These are phyloP conservation scores for Capsicum pubescens DNA, from an alignment of 257 asterid genomes.

Conservation along the genomic window DNA sequence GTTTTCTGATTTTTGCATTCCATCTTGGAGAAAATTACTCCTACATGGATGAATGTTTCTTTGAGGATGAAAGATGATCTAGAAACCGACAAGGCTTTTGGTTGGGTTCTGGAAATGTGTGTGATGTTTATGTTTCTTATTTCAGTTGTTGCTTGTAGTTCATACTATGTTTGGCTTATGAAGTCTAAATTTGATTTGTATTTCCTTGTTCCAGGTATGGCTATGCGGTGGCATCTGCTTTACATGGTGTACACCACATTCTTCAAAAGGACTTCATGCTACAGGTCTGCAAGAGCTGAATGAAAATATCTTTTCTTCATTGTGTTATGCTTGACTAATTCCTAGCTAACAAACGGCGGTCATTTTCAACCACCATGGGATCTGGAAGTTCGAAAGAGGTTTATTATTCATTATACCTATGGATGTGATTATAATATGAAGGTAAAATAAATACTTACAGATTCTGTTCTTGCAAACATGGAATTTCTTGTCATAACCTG, in stretches of 20 bases:
- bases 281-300: conserved; percentile 59
- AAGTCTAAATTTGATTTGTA: conserved; percentile 28
- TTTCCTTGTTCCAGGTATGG: conserved; percentile 67
- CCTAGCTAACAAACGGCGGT: background rate
- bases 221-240: conserved; percentile 96
- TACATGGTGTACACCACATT: conserved; percentile 86
- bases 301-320: conserved; percentile 24
- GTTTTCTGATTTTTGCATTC: conserved; percentile 52
- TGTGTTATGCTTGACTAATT: background rate
- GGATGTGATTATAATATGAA: conserved; percentile 96
- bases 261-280: conserved; percentile 94
- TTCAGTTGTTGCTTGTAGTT: background rate
- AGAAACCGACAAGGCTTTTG: conserved; percentile 93
- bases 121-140: conserved; percentile 36
- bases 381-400: conserved; percentile 66
- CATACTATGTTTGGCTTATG: conserved; percentile 13
- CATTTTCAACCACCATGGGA: conserved; percentile 90
- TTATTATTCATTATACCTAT: conserved; percentile 90
- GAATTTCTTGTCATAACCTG: background rate
- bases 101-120: conserved; percentile 99
- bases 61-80: conserved; percentile 96
- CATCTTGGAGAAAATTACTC: conserved; percentile 84
- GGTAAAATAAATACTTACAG: conserved; percentile 48
- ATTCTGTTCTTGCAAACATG: conserved; percentile 14
- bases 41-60: conserved; percentile 99